Evolutionary conservation across 2,329 filamentous ascomycete species (phyloP).

Genomic region (Cadophora malorum): DNA sequence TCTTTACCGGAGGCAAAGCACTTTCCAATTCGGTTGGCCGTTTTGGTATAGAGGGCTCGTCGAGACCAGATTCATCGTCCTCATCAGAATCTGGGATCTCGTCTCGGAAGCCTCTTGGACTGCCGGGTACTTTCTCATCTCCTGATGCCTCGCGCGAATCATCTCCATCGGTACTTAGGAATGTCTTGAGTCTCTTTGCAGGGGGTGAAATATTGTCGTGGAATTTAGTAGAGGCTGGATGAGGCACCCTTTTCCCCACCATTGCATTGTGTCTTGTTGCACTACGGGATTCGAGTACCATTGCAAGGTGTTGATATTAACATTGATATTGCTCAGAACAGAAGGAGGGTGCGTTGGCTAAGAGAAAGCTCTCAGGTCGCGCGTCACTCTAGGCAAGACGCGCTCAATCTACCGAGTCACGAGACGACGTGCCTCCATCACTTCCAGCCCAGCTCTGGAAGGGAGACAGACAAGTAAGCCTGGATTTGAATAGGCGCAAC

Average conservation of each 20-base stretch:
- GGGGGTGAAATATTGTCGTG: slow-evolving; percentile 35
- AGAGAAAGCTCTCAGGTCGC: background rate
- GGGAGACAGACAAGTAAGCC: background rate
- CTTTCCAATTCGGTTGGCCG: slow-evolving; percentile 72
- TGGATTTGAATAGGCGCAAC: background rate
- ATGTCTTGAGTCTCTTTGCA: slow-evolving; percentile 42
- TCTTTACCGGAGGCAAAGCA: slow-evolving; percentile 70
- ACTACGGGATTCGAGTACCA: slow-evolving; percentile 35
- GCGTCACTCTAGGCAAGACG: slow-evolving; percentile 11
- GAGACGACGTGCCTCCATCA: slow-evolving; percentile 16
- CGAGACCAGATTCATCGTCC: slow-evolving; percentile 36
- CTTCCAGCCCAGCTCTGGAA: background rate
- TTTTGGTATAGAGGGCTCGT: slow-evolving; percentile 39
- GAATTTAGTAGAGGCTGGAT: slow-evolving; percentile 39
- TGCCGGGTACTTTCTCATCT: slow-evolving; percentile 25
- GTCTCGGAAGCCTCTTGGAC: slow-evolving; percentile 33
- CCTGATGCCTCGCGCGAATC: slow-evolving; percentile 40
- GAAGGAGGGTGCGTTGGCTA: background rate
- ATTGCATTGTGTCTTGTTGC: slow-evolving; percentile 36
- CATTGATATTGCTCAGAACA: background rate
- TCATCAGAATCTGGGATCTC: slow-evolving; percentile 50
- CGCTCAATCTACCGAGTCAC: slow-evolving; percentile 1
- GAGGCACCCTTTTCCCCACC: slow-evolving; percentile 37
- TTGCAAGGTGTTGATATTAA: slow-evolving; percentile 22
- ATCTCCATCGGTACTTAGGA: slow-evolving; percentile 39